Conservation (phyloP, 192 early-diverging fungal genomes). For the Gamsiella multidivaricata region DNA sequence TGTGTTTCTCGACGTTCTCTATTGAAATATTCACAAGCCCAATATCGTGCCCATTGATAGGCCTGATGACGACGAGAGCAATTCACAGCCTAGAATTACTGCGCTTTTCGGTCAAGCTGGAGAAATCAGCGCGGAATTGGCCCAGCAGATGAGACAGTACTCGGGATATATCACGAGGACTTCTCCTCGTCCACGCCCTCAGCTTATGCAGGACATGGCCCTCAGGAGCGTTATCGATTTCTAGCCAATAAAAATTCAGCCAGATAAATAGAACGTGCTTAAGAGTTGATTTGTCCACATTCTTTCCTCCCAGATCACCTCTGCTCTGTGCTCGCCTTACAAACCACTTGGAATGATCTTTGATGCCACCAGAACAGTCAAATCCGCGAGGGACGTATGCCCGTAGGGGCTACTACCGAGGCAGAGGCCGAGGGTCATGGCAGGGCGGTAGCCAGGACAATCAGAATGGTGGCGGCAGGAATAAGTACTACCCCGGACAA, state of each 20-base stretch:
- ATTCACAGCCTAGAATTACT: slow-evolving; percentile 38
- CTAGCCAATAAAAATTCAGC: slow-evolving; percentile 15
- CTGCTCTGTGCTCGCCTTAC: background rate
- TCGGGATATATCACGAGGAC: slow-evolving; percentile 31
- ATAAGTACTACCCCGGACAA: slow-evolving; percentile 37
- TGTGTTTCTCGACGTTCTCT: no score
- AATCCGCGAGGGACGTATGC: slow-evolving; percentile 23
- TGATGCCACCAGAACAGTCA: slow-evolving; percentile 29
- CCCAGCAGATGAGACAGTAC: slow-evolving; percentile 29
- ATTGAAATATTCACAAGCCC: background rate
- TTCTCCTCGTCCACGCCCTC: slow-evolving; percentile 32
- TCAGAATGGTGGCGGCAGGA: slow-evolving; percentile 22
- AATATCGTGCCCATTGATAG: slow-evolving; percentile 3
- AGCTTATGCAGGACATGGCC: slow-evolving; percentile 49
- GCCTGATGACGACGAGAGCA: slow-evolving; percentile 34
- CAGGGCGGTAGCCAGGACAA: background rate
- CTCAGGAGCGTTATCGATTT: slow-evolving; percentile 39
- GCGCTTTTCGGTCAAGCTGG: slow-evolving; percentile 24
- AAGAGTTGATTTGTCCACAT: background rate
- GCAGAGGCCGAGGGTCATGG: slow-evolving; percentile 16
- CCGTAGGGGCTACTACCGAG: slow-evolving; percentile 18
- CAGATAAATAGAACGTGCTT: no score
- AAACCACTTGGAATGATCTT: slow-evolving; percentile 4
- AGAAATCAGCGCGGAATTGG: slow-evolving; percentile 2
- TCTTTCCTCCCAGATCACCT: background rate